Base-by-base conservation (phyloP, 192 early-diverging fungal genomes). In the Backusella macrospora region DNA sequence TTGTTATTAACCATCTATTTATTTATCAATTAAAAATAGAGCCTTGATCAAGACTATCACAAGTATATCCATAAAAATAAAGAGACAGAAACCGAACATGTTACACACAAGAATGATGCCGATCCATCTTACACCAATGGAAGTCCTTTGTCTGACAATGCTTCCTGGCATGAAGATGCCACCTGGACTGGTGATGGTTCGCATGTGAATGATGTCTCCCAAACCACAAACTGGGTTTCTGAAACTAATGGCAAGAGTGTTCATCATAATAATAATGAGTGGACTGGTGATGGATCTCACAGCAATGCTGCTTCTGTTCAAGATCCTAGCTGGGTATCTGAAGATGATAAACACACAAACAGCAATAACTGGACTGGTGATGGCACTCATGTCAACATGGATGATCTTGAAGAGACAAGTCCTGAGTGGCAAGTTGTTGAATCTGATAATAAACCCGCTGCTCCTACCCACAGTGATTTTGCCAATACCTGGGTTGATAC, bases 71-170 rank as follows among this genome's bases (percentile, higher is more conserved):
- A 47, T 6, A 64, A 72, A n/a, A 72, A 63, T 23, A 62, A 63
- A 18, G 62, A 59, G 29, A 45, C 71, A 18, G 62, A 72, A 72
- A 46, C 40, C 7, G 43, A 23, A 1, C 29, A 14, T 0, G 71
- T 72, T 12, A 72, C 55, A 44, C 71, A 72, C 63, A 62, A 72
- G 23, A 72, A 72, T 37, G 48, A 71, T 47, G 48, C 37, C 21
- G 52, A 55, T 55, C 52, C 18, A 4, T 55, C 52, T 21, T 23
- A 55, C 18, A 26, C 52, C 9, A 59, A 59, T 3, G 52, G 52
- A 59, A 59, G 26, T 9, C 13, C 52, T 59, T 34, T 34, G 29
- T 34, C 29, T 3, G 9, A 47, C 46, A 47, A 47, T 47, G 46
- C 9, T 47, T 14, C 9, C 16, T 14, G 16, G 16, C 46, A 34